Evolutionary conservation across 257 asterid species (phyloP), one percentile per base, ranked within the genome.

Genomic region (Hygrophila difformis): DNA sequence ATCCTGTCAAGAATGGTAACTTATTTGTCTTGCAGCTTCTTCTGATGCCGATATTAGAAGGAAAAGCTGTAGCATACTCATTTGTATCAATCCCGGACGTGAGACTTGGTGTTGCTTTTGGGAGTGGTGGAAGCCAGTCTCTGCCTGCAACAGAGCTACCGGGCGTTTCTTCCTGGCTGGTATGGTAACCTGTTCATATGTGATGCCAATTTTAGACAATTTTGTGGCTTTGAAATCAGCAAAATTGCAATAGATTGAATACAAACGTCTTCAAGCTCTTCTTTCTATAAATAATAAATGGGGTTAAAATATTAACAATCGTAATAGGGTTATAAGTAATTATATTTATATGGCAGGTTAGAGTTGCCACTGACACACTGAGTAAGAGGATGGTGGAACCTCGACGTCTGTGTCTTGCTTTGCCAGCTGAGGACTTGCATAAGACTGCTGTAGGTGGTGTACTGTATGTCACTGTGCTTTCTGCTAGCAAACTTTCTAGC

Each of bases 101-200:
- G 57, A 76, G 99, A 62, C 70, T 91, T 12, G 93, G 93, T 38
- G 87, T 91, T 45, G 99, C 95, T 36, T 91, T 91, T 23, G 99
- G 99, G 40, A 82, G 87, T 62, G 95, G 99, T 51, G 95, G 95
- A 67, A 83, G 95, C 73, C 94, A 91, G 54, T 78, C 97, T 53
- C 67, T 86, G 47, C 99, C 99, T 39, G 99, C 93, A 33, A 91
- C 97, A 7, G 99, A 91, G 74, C 76, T 86, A 35, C 99, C 99
- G 0, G 97, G 94, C 39, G 96, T 91, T 55, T 82, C 96, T 45
- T 88, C 99, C 35, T 91, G 95, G 97, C 93, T 91, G 95, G 99
- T 86, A 80, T n/a, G 60, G 1, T n/a, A n/a, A n/a, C n/a, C n/a
- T n/a, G n/a, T n/a, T n/a, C n/a, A n/a, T n/a, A n/a, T n/a, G n/a